These are phyloP conservation scores for Trebouxia sp. DNA, from an alignment of 139 green algal genomes.

Conservation along the genomic window DNA sequence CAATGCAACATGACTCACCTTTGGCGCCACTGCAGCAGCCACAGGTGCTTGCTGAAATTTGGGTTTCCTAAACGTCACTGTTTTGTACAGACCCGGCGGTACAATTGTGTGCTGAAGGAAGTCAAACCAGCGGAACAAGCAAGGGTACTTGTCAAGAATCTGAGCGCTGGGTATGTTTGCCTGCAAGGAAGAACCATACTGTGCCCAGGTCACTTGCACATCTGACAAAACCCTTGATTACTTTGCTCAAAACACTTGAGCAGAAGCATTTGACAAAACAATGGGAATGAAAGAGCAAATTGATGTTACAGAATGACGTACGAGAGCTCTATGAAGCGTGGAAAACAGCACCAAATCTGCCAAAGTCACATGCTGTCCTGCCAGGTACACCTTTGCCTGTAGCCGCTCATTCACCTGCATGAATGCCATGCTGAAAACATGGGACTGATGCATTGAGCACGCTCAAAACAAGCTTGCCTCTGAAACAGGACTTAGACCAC, in stretches of 20 bases:
- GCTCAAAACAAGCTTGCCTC: too few relatives aligned
- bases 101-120: constrained; percentile 48
- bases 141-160: constrained; percentile 58
- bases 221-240: neutral
- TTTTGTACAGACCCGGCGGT: constrained; percentile 31
- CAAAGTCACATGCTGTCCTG: constrained; percentile 35
- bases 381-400: constrained; percentile 38
- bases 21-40: neutral
- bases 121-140: constrained; percentile 62
- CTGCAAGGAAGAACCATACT: constrained; percentile 35
- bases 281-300: too few relatives aligned
- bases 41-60: constrained; percentile 30
- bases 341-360: constrained; percentile 57
- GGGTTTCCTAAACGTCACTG: constrained; percentile 35
- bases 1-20: neutral
- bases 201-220: neutral
- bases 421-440: neutral
- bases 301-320: too few relatives aligned
- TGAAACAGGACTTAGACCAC: too few relatives aligned
- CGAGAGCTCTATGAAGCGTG: constrained; percentile 36
- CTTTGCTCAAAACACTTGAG: neutral
- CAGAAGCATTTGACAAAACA: neutral
- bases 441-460: neutral
- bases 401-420: constrained; percentile 25
- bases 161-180: constrained; percentile 70